These are phyloP conservation scores for Neopestalotiopsis sp. DNA, from an alignment of 2,329 filamentous ascomycete genomes.

Conservation along the genomic window DNA sequence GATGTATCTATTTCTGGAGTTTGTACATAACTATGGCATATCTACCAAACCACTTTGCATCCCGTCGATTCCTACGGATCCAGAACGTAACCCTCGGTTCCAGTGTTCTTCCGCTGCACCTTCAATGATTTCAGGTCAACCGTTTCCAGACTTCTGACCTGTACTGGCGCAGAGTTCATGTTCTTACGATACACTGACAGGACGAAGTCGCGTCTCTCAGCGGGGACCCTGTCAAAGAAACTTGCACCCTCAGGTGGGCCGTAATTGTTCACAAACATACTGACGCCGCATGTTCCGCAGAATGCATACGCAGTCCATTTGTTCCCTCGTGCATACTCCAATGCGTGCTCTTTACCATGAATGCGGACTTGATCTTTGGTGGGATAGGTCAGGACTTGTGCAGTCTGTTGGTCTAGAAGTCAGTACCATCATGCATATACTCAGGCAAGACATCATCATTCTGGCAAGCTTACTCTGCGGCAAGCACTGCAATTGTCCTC, in stretches of 20 bases:
- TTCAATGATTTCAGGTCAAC: constrained; percentile 21
- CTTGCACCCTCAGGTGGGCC: constrained; percentile 33
- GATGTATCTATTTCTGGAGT: too few relatives aligned
- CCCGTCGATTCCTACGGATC: not conserved
- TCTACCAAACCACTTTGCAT: too few relatives aligned
- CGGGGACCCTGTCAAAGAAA: constrained; percentile 32
- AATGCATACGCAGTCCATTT: constrained; percentile 27
- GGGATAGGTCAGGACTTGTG: constrained; percentile 36
- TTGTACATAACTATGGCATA: too few relatives aligned
- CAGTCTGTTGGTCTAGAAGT: constrained; percentile 26
- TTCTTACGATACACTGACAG: constrained; percentile 29
- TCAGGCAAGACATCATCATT: not conserved
- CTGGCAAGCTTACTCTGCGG: not conserved
- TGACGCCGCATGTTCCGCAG: constrained; percentile 38
- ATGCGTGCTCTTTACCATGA: constrained; percentile 30
- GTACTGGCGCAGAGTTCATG: constrained; percentile 33
- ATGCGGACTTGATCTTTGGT: constrained; percentile 34
- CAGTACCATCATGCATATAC: not conserved
- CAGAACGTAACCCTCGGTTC: constrained; percentile 33
- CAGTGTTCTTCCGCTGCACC: constrained; percentile 28
- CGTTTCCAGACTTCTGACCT: constrained; percentile 30
- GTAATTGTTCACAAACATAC: constrained; percentile 34
- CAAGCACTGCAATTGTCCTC: not conserved
- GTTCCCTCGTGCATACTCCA: constrained; percentile 30
- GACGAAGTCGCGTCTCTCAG: constrained; percentile 30